These are phyloP conservation scores for Auxenochlorella protothecoides DNA, from an alignment of 139 green algal genomes.

Conservation along the genomic window DNA sequence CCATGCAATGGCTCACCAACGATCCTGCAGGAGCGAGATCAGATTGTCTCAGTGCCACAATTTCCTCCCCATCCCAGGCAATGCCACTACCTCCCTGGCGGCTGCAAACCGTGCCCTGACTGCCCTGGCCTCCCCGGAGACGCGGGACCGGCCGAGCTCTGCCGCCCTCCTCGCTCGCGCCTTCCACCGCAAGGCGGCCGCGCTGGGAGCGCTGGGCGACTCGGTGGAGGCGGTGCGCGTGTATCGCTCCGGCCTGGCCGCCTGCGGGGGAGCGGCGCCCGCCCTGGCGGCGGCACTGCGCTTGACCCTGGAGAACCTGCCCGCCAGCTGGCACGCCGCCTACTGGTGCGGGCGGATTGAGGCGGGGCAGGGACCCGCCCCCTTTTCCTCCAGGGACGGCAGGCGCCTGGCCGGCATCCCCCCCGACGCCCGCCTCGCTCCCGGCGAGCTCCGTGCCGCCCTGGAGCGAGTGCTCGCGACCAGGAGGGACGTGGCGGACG, in stretches of 20 bases:
- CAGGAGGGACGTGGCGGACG: not conserved
- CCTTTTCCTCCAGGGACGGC: conserved; percentile 28
- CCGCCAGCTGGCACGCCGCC: conserved; percentile 14
- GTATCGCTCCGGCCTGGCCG: conserved; percentile 12
- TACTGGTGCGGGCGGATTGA: not conserved
- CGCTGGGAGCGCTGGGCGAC: conserved; percentile 1
- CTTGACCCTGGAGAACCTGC: conserved; percentile 11
- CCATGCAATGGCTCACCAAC: no score
- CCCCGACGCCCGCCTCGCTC: no score
- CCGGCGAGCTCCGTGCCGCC: not conserved
- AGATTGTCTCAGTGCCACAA: no score
- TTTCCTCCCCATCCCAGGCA: not conserved
- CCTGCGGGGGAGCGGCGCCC: not conserved
- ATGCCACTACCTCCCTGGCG: not conserved
- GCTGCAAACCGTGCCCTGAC: conserved; percentile 11
- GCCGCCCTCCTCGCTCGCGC: conserved; percentile 6
- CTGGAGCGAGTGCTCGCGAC: not conserved
- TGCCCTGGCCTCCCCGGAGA: not conserved
- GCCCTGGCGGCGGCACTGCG: conserved; percentile 15
- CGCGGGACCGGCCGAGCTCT: not conserved
- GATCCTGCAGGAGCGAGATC: no score
- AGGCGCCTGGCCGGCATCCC: conserved; percentile 23
- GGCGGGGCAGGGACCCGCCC: conserved; percentile 14
- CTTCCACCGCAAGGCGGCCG: conserved; percentile 22
- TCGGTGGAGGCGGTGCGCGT: conserved; percentile 4